Evolutionary conservation across 108 stramenopile genomes (phyloP), one percentile per base, ranked within the genome.

Genomic region (Aurantiochytrium sp.): DNA sequence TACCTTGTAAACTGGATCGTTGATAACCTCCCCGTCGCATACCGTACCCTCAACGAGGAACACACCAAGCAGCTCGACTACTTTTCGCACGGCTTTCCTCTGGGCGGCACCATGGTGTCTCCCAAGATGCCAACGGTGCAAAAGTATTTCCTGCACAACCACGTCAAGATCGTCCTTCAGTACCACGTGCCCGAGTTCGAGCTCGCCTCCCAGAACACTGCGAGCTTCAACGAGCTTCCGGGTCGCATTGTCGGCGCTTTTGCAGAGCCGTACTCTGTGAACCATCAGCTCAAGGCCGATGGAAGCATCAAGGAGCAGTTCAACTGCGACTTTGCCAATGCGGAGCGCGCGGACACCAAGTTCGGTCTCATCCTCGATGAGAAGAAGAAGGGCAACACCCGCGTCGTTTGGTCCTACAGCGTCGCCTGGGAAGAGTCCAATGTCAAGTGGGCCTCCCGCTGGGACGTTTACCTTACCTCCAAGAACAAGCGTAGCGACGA

Each of bases 1-100:
- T 99, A 99, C 91, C 96, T 96, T 92, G 96, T 97, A 90, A 97
- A 99, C 91, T 98, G 97, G 99, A 98, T 98, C 59, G 96, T 99
- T 23, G 98, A 98, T 92, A 98, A 98, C 92, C 94, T 99, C 8
- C 96, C 97, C 28, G 95, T 97, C 10, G 98, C 97, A 16, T 91
- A 91, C 49, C 95, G 93, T 90, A 93, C 43, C 21, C 18, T 90
- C 91, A 96, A 96, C 91, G 93, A 94, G 87, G 94, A 96, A 89
- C 45, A 83, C 49, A 83, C 76, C 76, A 47, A 83, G 76, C 95
- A 95, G 87, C 43, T 93, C 51, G 92, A 91, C 10, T 95, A 96
- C 73, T 97, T 96, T 87, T 96, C 96, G 23, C 97, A 96, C 51
- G 98, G 97, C 14, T 97, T 97, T 92, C 97, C 96, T 90, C 95